A percentile compares a stretch with the other conserved stretches of the same genome.
These are phyloP conservation scores for Yamadazyma siamensis DNA, from an alignment of 1,139 yeast genomes.

Conservation along the genomic window DNA sequence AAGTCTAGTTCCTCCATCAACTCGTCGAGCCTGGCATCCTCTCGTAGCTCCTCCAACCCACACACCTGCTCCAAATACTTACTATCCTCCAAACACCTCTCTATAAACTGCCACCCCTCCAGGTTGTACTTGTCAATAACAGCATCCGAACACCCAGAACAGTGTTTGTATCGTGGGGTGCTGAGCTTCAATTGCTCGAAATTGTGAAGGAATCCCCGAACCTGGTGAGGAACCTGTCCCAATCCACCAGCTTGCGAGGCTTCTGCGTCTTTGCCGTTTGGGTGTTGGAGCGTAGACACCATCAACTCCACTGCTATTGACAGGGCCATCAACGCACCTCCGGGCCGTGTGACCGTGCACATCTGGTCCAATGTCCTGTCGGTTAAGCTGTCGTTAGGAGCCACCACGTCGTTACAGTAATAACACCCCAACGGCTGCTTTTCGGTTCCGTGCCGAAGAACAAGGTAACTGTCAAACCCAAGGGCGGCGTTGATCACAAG, in stretches of 20 bases:
- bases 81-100: conserved; percentile 60
- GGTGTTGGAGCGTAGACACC: conserved; percentile 72
- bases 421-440: conserved; percentile 74
- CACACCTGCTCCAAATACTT: conserved; percentile 69
- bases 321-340: conserved; percentile 85
- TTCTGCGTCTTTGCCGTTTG: conserved; percentile 40
- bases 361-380: conserved; percentile 92
- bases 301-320: conserved; percentile 83
- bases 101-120: conserved; percentile 80
- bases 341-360: conserved; percentile 98
- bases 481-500: conserved; percentile 86
- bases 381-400: conserved; percentile 81
- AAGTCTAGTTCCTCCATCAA: conserved; percentile 36
- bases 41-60: conserved; percentile 72
- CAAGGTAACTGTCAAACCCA: conserved; percentile 90
- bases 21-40: conserved; percentile 56
- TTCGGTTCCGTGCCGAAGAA: conserved; percentile 81
- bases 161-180: conserved; percentile 69
- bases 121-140: conserved; percentile 50
- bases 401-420: conserved; percentile 92
- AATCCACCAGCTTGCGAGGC: conserved; percentile 40
- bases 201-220: conserved; percentile 75
- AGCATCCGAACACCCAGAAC: conserved; percentile 78
- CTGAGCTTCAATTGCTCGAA: conserved; percentile 61
- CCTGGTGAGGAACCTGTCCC: conserved; percentile 83